Percentiles rank a stretch among this genome's conserved stretches.
Evolutionary conservation across 306 rosid species (phyloP).

Genomic region (Cucumis melo): DNA sequence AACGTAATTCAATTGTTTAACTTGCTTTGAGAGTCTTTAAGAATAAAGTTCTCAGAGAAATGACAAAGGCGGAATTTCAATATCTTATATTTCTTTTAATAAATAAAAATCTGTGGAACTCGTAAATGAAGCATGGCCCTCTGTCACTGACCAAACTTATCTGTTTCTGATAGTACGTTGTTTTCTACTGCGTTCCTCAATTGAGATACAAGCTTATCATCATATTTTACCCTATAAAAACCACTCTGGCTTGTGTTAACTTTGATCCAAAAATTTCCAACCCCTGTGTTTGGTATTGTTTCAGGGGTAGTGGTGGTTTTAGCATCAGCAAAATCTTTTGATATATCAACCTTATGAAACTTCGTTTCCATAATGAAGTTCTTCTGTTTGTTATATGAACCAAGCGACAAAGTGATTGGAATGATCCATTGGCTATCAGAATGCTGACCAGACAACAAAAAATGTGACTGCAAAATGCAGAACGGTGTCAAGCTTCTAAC

Average conservation of each 20-base stretch:
- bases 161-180: constrained; percentile 29
- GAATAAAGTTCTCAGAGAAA: not conserved
- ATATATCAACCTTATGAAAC: constrained; percentile 26
- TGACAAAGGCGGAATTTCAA: not conserved
- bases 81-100: not conserved
- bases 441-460: constrained; percentile 29
- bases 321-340: constrained; percentile 16
- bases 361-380: constrained; percentile 32
- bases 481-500: constrained; percentile 7
- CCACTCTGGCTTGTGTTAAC: constrained; percentile 40
- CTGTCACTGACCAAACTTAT: constrained; percentile 31
- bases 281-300: constrained; percentile 9
- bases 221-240: constrained; percentile 51
- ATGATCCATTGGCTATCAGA: constrained; percentile 41
- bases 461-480: constrained; percentile 33
- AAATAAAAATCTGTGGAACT: not conserved
- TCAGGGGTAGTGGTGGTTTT: constrained; percentile 4
- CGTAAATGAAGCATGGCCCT: not conserved
- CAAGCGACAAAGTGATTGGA: constrained; percentile 38
- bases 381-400: constrained; percentile 27
- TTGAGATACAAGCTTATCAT: constrained; percentile 34
- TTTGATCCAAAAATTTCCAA: constrained; percentile 37
- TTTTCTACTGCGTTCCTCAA: constrained; percentile 35
- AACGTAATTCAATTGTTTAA: not conserved
- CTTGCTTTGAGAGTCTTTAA: not conserved